Percentiles rank a stretch among this genome's conserved stretches.
Conservation (phyloP, 2,329 filamentous ascomycete species). For the Venturia pyrina region DNA sequence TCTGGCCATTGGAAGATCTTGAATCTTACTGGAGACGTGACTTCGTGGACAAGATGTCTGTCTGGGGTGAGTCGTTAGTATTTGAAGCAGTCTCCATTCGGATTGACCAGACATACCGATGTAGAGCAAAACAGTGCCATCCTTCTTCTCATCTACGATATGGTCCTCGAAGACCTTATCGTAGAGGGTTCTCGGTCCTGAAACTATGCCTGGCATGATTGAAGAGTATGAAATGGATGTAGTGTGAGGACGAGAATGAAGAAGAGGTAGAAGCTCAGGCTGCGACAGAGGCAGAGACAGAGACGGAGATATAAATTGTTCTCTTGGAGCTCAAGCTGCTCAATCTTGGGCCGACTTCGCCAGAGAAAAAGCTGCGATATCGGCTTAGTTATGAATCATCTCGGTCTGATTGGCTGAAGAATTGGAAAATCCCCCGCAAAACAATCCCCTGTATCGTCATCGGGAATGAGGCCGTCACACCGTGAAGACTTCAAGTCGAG, state of each 20-base stretch:
- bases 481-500: too few species aligned
- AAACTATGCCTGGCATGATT: constrained; percentile 62
- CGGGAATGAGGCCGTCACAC: too few species aligned
- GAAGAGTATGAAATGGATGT: background rate
- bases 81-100: background rate
- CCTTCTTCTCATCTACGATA: constrained; percentile 88
- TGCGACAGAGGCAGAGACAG: background rate
- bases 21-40: constrained; percentile 76
- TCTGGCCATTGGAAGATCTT: background rate
- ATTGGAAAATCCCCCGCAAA: background rate
- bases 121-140: constrained; percentile 86
- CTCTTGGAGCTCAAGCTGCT: too few species aligned
- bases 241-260: too few species aligned
- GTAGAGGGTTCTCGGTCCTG: constrained; percentile 75
- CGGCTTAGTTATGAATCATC: background rate
- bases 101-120: constrained; percentile 54
- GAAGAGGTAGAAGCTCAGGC: background rate
- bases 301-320: background rate
- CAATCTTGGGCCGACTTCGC: background rate
- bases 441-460: too few species aligned
- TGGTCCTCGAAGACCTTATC: constrained; percentile 96
- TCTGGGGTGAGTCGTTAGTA: constrained; percentile 40
- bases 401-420: background rate
- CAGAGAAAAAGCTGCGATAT: background rate
- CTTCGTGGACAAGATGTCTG: constrained; percentile 94